Evolutionary conservation across 495 filamentous ascomycete genomes (phyloP), one percentile per base, ranked within the genome.

Genomic region (Parachaetomium inaequale): DNA sequence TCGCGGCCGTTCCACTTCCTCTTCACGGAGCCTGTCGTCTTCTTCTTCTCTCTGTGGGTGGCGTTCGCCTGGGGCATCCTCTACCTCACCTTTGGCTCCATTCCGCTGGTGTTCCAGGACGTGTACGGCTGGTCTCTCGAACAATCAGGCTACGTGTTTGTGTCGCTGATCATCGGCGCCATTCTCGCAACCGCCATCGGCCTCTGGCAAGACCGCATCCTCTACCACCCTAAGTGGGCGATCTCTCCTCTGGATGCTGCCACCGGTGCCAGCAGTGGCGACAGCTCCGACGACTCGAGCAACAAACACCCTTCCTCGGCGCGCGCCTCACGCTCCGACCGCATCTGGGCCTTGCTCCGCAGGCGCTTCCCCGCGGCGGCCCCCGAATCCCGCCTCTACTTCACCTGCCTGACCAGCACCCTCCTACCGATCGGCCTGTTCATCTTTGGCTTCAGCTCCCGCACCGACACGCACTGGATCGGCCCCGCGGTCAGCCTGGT

Each of bases 31-130:
- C 90, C 93, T 0, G 91, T 96, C 14, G 92, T 97, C 21, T 96
- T 96, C 77, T 96, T 88, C 78, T 98, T 96, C 74, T 93, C 89
- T 25, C 77, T 95, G 15, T 97, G 93, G 93, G 85, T 90, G 5
- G 80, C 91, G 7, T 96, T 97, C 73, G 87, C 85, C 53, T 98
- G 93, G 93, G 92, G 88, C 2, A 84, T 95, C 0, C 81, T 98
- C 0, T 97, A 96, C 73, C 79, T 98, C 28, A 88, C 87, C 32
- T 92, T 94, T 66, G 81, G 83, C 32, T 87, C 85, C 5, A 82
- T 98, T 28, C 91, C 92, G 0, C 79, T 93, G 14, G 85, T 96
- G 57, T 96, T 94, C 74, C 61, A 70, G 19, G 83, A 77, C 5
- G 88, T 86, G 55, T 86, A 96, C 69, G 70, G 74, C 57, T 95